Evolutionary conservation across 1,284 basidiomycete genomes (phyloP).

Genomic region (Malassezia pachydermatis): DNA sequence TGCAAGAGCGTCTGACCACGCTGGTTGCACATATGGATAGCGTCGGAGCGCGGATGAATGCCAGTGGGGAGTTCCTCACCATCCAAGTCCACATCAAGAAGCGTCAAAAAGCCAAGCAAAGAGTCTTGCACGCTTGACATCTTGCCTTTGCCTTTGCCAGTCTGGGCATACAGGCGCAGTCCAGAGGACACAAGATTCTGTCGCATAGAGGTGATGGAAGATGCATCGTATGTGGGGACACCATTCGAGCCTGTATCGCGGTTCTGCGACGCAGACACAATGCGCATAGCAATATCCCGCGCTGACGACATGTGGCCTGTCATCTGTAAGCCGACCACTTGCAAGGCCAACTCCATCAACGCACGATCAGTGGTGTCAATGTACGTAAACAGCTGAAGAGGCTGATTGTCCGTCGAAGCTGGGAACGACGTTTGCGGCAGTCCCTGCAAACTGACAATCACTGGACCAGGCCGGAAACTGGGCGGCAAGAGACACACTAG

Average conservation of each 20-base stretch:
- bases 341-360: constrained; percentile 87
- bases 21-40: constrained; percentile 50
- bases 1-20: constrained; percentile 59
- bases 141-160: constrained; percentile 22
- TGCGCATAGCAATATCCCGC: constrained; percentile 64
- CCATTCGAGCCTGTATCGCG: background rate
- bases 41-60: constrained; percentile 17
- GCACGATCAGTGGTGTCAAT: constrained; percentile 78
- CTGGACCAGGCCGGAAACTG: constrained; percentile 67
- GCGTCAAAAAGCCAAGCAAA: constrained; percentile 65
- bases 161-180: constrained; percentile 10
- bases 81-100: constrained; percentile 54
- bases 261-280: constrained; percentile 43
- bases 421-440: background rate
- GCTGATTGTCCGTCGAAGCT: constrained; percentile 51
- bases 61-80: background rate
- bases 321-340: constrained; percentile 91
- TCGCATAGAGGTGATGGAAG: background rate
- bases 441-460: constrained; percentile 65
- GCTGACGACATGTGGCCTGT: constrained; percentile 87
- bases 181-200: background rate
- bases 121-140: constrained; percentile 60
- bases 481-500: constrained; percentile 86
- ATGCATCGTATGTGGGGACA: background rate
- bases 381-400: constrained; percentile 59